Base-by-base conservation (phyloP, 2,329 filamentous ascomycete genomes). In the Trichoderma sp. region DNA sequence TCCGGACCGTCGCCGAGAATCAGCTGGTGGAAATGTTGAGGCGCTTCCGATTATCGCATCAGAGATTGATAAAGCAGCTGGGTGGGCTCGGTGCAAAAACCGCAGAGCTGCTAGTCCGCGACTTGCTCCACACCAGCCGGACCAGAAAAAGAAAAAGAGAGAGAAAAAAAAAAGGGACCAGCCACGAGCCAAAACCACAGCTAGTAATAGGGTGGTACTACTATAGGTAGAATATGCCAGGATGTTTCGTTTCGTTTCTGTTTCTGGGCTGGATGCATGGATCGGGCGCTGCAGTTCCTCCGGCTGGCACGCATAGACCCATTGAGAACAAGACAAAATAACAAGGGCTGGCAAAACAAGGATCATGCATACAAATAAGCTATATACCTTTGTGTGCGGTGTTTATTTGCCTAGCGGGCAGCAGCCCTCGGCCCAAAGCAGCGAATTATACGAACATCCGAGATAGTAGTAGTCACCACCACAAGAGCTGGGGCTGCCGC, bases 1-100 rank as follows among this genome's bases (percentile, higher is more conserved):
- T n/a, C 61, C 50, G 35, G 25, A n/a, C 7, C 50, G 25, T 56
- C 25, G 34, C 42, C 17, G 34, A 34, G 13, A n/a, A 22, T 15
- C 27, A 25, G 61, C 19, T 45, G 35, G 19, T 29, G 19, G 27
- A 45, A 57, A 10, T 35, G 32, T 45, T 32, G 35, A 48, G 48
- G 34, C 7, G 10, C 39, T 39, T 66, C 64, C 64, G 64, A 66
- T 66, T 66, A 66, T 66, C 64, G 64, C 64, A 35, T 42, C 37
- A 29, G 29, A 66, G 64, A 66, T 66, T 66, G 53, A 66, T 66
- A 66, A 66, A 50, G 39, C 42, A 65, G 35, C 5, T 25, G 32
- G 29, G 17, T 50, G 54, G 61, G 27, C 42, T 50, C 42, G 58
- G 42, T 32, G 42, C 42, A 37, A 57, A 39, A 22, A 19, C 10